Evolutionary conservation across 768 basidiomycete species (phyloP), one percentile per base, ranked within the genome.

Genomic region (Russula foetens): DNA sequence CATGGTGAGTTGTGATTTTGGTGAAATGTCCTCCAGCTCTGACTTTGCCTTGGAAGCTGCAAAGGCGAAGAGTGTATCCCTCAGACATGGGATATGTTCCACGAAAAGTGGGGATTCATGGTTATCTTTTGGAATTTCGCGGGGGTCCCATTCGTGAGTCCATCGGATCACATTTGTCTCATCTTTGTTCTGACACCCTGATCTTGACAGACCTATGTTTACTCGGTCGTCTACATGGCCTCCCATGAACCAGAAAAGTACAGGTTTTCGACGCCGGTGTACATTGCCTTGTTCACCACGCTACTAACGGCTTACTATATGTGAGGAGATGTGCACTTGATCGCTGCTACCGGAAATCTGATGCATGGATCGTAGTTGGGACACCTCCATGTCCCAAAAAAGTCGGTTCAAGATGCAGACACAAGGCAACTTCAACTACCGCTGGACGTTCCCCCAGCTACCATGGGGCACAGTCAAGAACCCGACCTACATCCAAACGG

Each of bases 21-120:
- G 14, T 49, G 8, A 17, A 23, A 15, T 55, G 5, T 28, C 17
- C 24, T 21, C 46, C 15, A 17, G 2, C 65, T 11, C 60, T 58
- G 57, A 56, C 61, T 31, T 15, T 4, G 15, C 58, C 35, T 43
- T 35, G 17, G 58, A 90, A 90, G 89, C 69, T 90, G 82, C 62
- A 97, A 97, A 72, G 94, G 89, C 44, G 94, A 96, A 68, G 93
- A 96, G 69, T 93, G 90, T 68, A 93, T 95, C 63, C 92, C 92
- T 7, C 92, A 96, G 73, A 95, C 93, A 2, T 98, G 97, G 96
- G 97, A 98, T 69, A 99, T 99, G 92, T 97, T 86, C 77, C 92
- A 96, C 68, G 96, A 99, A 71, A 99, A 99, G 81, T 92, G 90
- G 90, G 91, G 95, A 31, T 98, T 95, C 79, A 88, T 98, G 83